phyloP scores from a whole-genome alignment of 192 early-diverging fungal species.

The Coemansia sp. region DNA sequence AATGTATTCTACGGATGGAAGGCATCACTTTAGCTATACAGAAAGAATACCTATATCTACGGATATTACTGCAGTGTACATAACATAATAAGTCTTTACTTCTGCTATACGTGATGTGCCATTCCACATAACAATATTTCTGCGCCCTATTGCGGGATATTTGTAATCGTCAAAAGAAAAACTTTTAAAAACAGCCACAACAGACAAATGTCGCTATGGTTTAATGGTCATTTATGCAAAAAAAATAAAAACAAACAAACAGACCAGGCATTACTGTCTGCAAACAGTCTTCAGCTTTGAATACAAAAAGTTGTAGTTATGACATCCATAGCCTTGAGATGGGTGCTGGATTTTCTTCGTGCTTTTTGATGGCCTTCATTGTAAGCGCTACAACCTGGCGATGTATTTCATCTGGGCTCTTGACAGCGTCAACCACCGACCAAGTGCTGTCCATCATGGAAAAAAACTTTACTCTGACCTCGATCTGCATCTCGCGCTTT shows the following conservation, averaged over 20 bases:
- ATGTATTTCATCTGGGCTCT: conserved; percentile 41
- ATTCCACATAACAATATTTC: no score
- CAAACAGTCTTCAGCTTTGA: not conserved
- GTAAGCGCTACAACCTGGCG: conserved; percentile 38
- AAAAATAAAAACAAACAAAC: not conserved
- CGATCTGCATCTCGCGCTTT: conserved; percentile 76
- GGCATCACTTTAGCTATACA: no score
- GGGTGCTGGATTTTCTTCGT: conserved; percentile 30
- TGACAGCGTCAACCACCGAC: conserved; percentile 51
- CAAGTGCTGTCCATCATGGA: conserved; percentile 59
- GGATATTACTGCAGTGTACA: no score
- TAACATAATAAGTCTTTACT: no score
- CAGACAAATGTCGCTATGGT: no score
- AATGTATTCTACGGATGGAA: no score
- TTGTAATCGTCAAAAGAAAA: no score
- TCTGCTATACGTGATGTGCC: no score
- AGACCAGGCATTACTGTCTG: not conserved
- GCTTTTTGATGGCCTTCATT: conserved; percentile 31
- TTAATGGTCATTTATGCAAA: not conserved
- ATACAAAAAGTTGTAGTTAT: not conserved
- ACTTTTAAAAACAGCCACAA: no score
- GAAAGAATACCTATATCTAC: no score
- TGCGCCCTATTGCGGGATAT: no score
- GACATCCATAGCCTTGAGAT: conserved; percentile 41
- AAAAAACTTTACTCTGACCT: conserved; percentile 71